Conservation (phyloP, 352 stramenopile genomes). For the Pythium pyrilobum region DNA sequence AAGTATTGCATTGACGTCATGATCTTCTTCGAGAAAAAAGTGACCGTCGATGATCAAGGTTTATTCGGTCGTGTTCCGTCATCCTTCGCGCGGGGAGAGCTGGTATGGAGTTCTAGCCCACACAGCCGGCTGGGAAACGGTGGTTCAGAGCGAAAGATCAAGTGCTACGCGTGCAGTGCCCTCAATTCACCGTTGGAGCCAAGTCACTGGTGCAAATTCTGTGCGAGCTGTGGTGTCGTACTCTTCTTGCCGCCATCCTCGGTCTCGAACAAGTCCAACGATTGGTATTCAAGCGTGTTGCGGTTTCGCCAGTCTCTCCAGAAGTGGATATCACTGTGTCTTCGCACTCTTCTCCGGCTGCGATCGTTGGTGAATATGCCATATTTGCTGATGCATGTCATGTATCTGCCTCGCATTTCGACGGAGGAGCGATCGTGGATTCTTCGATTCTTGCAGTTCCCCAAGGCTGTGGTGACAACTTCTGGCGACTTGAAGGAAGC, state of each 20-base stretch:
- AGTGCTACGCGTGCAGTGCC: slow-evolving; percentile 67
- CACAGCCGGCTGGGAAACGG: slow-evolving; percentile 21
- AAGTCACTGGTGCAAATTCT: slow-evolving; percentile 73
- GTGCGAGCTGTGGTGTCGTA: slow-evolving; percentile 66
- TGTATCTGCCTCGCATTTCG: slow-evolving; percentile 78
- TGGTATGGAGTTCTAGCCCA: slow-evolving; percentile 52
- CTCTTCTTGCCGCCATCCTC: slow-evolving; percentile 75
- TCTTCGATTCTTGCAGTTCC: slow-evolving; percentile 78
- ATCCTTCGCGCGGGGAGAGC: slow-evolving; percentile 73
- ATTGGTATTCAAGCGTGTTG: slow-evolving; percentile 74
- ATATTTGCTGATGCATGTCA: slow-evolving; percentile 79
- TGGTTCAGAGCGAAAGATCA: slow-evolving; percentile 54
- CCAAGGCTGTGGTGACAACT: slow-evolving; percentile 48
- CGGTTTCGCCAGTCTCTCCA: slow-evolving; percentile 73
- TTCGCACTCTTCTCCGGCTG: slow-evolving; percentile 53
- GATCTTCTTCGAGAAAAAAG: slow-evolving; percentile 85
- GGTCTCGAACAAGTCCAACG: slow-evolving; percentile 68
- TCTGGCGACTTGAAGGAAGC: slow-evolving; percentile 48
- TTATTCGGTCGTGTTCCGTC: slow-evolving; percentile 66
- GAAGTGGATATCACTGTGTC: slow-evolving; percentile 74
- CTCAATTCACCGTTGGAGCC: slow-evolving; percentile 62
- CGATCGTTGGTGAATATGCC: slow-evolving; percentile 73
- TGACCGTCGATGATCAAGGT: slow-evolving; percentile 59
- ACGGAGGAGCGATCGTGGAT: slow-evolving; percentile 79
- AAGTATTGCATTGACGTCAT: slow-evolving; percentile 83